Percentiles rank a stretch among this genome's conserved stretches.
Evolutionary conservation across 306 rosid species (phyloP).

Genomic region (Ormosia semicastrata): DNA sequence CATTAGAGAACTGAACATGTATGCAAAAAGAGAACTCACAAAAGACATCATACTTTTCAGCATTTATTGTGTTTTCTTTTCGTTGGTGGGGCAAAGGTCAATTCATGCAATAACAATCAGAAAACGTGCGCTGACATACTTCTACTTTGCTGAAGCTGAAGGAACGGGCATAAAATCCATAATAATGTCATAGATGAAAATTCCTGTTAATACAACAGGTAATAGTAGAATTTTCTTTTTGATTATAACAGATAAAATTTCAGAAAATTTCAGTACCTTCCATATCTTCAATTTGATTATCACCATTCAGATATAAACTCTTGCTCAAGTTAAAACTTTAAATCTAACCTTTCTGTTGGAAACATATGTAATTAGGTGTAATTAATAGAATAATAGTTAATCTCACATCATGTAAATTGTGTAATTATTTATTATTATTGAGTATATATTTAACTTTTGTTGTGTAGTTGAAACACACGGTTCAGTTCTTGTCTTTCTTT

Average conservation of each 20-base stretch:
- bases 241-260: background rate
- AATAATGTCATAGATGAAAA: background rate
- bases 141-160: background rate
- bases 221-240: background rate
- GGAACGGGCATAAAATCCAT: background rate
- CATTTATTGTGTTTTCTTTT: no score
- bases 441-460: no score
- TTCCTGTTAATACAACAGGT: background rate
- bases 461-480: no score
- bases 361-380: no score
- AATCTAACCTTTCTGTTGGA: conserved; percentile 47
- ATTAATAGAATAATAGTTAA: no score
- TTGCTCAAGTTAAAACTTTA: conserved; percentile 27
- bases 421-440: no score
- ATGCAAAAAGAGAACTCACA: no score
- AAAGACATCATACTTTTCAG: no score
- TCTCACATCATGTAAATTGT: no score
- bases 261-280: conserved; percentile 48
- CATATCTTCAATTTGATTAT: conserved; percentile 37
- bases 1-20: no score
- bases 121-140: background rate
- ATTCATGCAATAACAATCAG: background rate
- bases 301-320: conserved; percentile 41
- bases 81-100: no score
- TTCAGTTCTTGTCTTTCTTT: no score